phyloP scores from a whole-genome alignment of 2,329 filamentous ascomycete species.

The Penicillium occitanis region DNA sequence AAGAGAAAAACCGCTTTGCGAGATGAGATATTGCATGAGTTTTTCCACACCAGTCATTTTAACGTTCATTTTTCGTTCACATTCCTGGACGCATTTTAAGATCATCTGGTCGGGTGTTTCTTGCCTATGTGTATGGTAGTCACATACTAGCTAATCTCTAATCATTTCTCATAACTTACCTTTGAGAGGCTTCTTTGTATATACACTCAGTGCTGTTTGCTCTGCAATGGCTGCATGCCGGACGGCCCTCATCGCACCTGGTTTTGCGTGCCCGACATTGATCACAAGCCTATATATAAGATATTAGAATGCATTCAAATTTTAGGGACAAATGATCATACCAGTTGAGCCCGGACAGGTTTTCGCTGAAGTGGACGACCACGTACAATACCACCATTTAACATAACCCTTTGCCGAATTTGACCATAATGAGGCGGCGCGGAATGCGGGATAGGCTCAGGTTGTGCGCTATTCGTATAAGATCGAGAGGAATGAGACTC shows the following conservation, averaged over 20 bases:
- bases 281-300: slow-evolving; percentile 68
- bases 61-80: neutral
- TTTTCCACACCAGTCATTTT: neutral
- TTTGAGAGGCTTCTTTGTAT: slow-evolving; percentile 88
- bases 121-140: slow-evolving; percentile 30
- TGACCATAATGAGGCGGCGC: slow-evolving; percentile 26
- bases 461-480: slow-evolving; percentile 35
- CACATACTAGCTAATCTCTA: neutral
- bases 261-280: slow-evolving; percentile 83
- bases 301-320: neutral
- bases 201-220: slow-evolving; percentile 81
- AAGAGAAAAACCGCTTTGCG: neutral
- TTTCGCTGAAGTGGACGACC: slow-evolving; percentile 40
- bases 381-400: slow-evolving; percentile 33
- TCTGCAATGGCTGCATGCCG: slow-evolving; percentile 78
- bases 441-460: slow-evolving; percentile 33
- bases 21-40: neutral
- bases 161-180: slow-evolving; percentile 56
- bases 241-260: slow-evolving; percentile 85
- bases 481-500: slow-evolving; percentile 30
- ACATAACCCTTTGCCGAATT: slow-evolving; percentile 31
- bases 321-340: slow-evolving; percentile 22
- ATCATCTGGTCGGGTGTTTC: slow-evolving; percentile 42
- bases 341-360: slow-evolving; percentile 43
- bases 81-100: slow-evolving; percentile 27